Evolutionary conservation across 2,329 filamentous ascomycete species (phyloP).

Genomic region (Lachnellula suecica): DNA sequence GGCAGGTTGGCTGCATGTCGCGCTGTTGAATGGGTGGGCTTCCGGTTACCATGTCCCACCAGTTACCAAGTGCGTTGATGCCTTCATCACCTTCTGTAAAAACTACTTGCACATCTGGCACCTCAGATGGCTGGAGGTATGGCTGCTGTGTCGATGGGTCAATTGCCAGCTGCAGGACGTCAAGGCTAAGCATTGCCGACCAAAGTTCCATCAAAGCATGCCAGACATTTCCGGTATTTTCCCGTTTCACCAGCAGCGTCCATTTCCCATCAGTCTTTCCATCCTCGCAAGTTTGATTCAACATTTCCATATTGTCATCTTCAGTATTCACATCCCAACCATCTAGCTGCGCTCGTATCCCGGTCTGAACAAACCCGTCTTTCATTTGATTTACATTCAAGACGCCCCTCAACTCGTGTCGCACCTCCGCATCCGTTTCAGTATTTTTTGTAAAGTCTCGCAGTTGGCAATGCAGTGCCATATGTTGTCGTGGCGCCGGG

Average conservation of each 20-base stretch:
- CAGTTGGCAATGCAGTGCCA: conserved; percentile 12
- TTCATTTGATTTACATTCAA: conserved; percentile 15
- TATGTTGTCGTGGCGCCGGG: conserved; percentile 6
- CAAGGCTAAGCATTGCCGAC: not conserved
- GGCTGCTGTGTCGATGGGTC: conserved; percentile 8
- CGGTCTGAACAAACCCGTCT: not conserved
- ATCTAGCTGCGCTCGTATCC: not conserved
- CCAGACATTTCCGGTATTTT: not conserved
- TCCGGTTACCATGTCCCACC: conserved; percentile 13
- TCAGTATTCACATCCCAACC: not conserved
- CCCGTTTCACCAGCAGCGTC: not conserved
- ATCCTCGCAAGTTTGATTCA: not conserved
- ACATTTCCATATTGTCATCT: not conserved
- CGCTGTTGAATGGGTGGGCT: conserved; percentile 13
- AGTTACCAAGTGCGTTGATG: conserved; percentile 7
- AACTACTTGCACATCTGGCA: conserved; percentile 10
- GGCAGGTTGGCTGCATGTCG: conserved; percentile 11
- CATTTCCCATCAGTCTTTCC: not conserved
- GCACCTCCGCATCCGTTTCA: too few relatives aligned
- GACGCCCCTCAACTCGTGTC: conserved; percentile 33
- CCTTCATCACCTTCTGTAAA: conserved; percentile 4
- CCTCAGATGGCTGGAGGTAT: conserved; percentile 10
- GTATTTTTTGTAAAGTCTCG: conserved; percentile 11
- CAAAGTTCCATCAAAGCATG: conserved; percentile 7
- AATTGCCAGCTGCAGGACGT: conserved; percentile 12